Conservation (phyloP, 2,329 filamentous ascomycete genomes). For the Ophiostoma himal-ulmi region DNA sequence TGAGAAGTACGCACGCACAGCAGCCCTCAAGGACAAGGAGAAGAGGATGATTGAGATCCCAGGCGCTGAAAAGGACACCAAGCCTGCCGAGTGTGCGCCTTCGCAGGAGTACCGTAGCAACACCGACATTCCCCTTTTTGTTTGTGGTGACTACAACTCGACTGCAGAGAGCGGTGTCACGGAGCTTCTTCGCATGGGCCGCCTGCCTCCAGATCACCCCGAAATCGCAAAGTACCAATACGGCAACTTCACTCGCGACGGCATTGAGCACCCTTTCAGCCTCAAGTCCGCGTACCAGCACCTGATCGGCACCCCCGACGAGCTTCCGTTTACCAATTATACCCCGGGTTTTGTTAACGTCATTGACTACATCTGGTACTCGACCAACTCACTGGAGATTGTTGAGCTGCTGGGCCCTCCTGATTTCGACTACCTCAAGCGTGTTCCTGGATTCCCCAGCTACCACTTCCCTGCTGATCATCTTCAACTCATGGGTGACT, state of each 20-base stretch:
- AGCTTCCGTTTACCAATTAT: constrained; percentile 93
- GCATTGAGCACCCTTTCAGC: constrained; percentile 91
- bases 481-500: constrained; percentile 81
- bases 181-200: constrained; percentile 77
- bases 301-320: constrained; percentile 73
- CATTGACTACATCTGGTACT: constrained; percentile 98
- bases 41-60: constrained; percentile 56
- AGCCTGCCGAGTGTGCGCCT: constrained; percentile 61
- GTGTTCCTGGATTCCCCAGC: constrained; percentile 86
- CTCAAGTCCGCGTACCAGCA: constrained; percentile 83
- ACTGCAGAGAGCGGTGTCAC: constrained; percentile 82
- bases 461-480: constrained; percentile 94
- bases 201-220: constrained; percentile 68
- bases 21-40: constrained; percentile 78
- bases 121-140: constrained; percentile 80
- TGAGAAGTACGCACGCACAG: constrained; percentile 75
- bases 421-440: constrained; percentile 75
- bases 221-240: constrained; percentile 80
- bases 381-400: constrained; percentile 80
- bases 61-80: constrained; percentile 38
- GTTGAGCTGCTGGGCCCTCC: constrained; percentile 79
- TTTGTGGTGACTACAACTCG: constrained; percentile 97
- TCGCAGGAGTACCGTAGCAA: constrained; percentile 82
- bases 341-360: constrained; percentile 87
- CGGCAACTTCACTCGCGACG: constrained; percentile 85